Percentiles rank a stretch among this genome's conserved stretches.
These are phyloP conservation scores for Spencermartinsiella ligniputridi DNA, from an alignment of 1,139 yeast species.

Conservation along the genomic window DNA sequence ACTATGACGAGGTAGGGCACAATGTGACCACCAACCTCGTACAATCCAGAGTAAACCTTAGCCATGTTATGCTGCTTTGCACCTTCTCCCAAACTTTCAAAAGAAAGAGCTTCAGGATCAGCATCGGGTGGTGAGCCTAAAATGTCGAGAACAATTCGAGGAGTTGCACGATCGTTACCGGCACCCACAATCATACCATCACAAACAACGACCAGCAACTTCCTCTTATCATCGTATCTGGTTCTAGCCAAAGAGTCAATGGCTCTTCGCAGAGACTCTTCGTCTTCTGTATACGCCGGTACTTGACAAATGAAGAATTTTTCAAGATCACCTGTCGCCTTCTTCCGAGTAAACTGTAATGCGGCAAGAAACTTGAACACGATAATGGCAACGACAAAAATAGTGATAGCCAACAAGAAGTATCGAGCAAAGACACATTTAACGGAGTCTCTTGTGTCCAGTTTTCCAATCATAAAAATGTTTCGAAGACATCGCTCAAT, in stretches of 20 bases:
- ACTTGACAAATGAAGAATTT: constrained; percentile 41
- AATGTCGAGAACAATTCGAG: constrained; percentile 40
- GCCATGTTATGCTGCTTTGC: constrained; percentile 39
- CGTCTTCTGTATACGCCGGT: constrained; percentile 43
- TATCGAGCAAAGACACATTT: constrained; percentile 39
- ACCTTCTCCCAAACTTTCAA: constrained; percentile 41
- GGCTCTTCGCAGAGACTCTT: constrained; percentile 39
- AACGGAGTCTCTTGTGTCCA: constrained; percentile 38
- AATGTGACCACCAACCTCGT: constrained; percentile 41
- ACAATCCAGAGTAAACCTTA: constrained; percentile 39
- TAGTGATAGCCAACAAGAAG: constrained; percentile 38
- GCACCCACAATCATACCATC: constrained; percentile 44
- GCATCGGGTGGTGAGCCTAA: constrained; percentile 37
- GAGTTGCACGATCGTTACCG: constrained; percentile 42
- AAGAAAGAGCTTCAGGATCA: constrained; percentile 38
- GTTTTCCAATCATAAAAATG: constrained; percentile 38
- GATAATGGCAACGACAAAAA: constrained; percentile 36
- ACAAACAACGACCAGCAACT: constrained; percentile 37
- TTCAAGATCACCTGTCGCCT: constrained; percentile 37
- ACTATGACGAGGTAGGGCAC: constrained; percentile 41
- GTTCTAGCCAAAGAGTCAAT: constrained; percentile 40
- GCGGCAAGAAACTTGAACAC: constrained; percentile 39
- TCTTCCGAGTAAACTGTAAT: constrained; percentile 34
- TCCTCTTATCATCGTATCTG: constrained; percentile 40
- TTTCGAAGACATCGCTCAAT: constrained; percentile 36